Evolutionary conservation across 768 basidiomycete genomes (phyloP).

Genomic region (Ramaria sp.): DNA sequence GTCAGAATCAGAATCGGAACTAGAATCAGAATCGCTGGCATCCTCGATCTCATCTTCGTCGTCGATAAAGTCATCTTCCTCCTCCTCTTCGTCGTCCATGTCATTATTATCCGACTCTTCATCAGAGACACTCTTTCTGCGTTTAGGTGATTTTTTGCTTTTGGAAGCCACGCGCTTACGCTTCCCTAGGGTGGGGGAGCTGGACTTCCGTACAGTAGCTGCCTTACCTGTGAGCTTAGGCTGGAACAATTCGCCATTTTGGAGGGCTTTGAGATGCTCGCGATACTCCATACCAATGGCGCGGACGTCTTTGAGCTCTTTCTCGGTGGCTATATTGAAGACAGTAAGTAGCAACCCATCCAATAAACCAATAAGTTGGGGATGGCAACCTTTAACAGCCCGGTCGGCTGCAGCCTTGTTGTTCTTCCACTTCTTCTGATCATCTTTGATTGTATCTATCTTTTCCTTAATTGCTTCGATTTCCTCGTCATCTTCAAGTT

Average conservation of each 20-base stretch:
- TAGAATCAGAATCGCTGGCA: slow-evolving; percentile 18
- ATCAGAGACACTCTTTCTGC: slow-evolving; percentile 19
- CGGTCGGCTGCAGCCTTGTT: slow-evolving; percentile 31
- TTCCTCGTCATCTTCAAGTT: slow-evolving; percentile 41
- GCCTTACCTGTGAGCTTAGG: slow-evolving; percentile 28
- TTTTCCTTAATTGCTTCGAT: slow-evolving; percentile 39
- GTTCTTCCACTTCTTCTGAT: slow-evolving; percentile 29
- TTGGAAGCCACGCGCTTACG: slow-evolving; percentile 35
- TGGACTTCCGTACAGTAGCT: slow-evolving; percentile 12
- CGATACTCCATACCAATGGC: slow-evolving; percentile 29
- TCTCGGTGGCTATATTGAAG: slow-evolving; percentile 26
- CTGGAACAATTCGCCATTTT: slow-evolving; percentile 33
- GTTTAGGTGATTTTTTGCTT: slow-evolving; percentile 35
- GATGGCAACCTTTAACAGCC: slow-evolving; percentile 30
- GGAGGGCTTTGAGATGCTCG: slow-evolving; percentile 35
- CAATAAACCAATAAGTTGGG: not conserved
- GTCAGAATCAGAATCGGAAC: slow-evolving; percentile 14
- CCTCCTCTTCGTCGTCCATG: slow-evolving; percentile 16
- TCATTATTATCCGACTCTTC: slow-evolving; percentile 6
- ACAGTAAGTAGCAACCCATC: slow-evolving; percentile 6
- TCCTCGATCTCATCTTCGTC: slow-evolving; percentile 20
- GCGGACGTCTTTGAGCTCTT: slow-evolving; percentile 29
- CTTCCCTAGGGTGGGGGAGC: slow-evolving; percentile 25
- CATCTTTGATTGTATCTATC: slow-evolving; percentile 26
- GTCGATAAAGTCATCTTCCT: not conserved